Base-by-base conservation (phyloP, 768 basidiomycete species). In the Leccinum sublutescens region DNA sequence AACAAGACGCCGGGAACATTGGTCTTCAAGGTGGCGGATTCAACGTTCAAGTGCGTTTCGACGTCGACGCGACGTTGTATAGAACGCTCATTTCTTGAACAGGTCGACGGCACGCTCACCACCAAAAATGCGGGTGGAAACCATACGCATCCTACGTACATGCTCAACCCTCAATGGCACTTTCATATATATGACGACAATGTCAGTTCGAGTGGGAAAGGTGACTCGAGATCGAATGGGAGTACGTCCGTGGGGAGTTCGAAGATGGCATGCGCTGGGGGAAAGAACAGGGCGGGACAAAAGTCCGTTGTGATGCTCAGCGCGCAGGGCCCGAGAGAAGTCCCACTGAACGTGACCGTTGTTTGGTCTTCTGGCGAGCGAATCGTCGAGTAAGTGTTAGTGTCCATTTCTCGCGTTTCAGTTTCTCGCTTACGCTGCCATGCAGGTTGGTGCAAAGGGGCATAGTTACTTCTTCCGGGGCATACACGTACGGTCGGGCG, bases 91-190 rank as follows among this genome's bases (percentile, higher is more conserved):
- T 54, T 23, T 45, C 52, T 38, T 43, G 49, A 53, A 27, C 63
- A 93, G 91, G 67, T 88, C 6, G 76, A 82, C 0, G 89, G 85
- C 8, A 66, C 76, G 0, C 79, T 96, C 61, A 87, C 86, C 0
- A 80, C 74, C 36, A 86, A 85, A 63, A 92, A 85, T 29, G 83
- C 91, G 0, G 96, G 96, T 0, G 96, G 96, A 2, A 95, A 95
- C 67, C 83, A 86, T 57, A 83, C 84, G 5, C 79, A 85, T 63
- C 85, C 91, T 1, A 87, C 89, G 0, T 97, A 89, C 72, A 89
- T 96, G 86, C 73, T 83, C 52, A 98, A 98, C 68, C 95, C 95
- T 0, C 93, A 97, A 68, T 98, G 92, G 72, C 80, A 81, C 56
- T 76, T 98, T 14, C 79, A 74, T 7, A 74, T 96, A 19, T 75